Evolutionary conservation across 1,284 basidiomycete genomes (phyloP), one percentile per base, ranked within the genome.

Genomic region (Athelia psychrophila): DNA sequence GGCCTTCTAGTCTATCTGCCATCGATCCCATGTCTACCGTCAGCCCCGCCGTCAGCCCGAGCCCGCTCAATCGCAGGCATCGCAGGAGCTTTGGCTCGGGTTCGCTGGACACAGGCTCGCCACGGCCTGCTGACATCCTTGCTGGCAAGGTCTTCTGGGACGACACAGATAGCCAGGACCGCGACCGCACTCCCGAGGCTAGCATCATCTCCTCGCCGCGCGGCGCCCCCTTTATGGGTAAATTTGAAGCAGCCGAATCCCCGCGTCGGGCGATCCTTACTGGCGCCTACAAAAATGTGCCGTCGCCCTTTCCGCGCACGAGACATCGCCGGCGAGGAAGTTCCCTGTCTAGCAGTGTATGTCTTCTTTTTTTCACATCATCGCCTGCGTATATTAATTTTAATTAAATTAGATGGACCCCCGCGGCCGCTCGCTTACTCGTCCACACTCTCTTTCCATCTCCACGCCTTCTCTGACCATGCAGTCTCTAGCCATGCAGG

Each of bases 11-110:
- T 54, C 68, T 87, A 42, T 80, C 81, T 20, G 77, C 86, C n/a
- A 84, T 91, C 67, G 78, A 90, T 55, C 88, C 88, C 45, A 70
- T 85, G 60, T 87, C 84, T 20, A 90, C 85, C 10, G 75, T 90
- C 62, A 84, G 80, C 54, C 83, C 81, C 2, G 65, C 66, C 40
- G 68, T 72, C 12, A 76, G 77, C 50, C 78, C 80, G 13, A 65
- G 63, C 40, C 69, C 74, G 1, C 68, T 69, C 42, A 56, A 65
- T 54, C 66, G 68, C 49, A 64, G 53, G 50, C 63, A 42, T 16
- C 44, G 44, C 19, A 10, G 20, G 10, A 22, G 23, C 16, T 22
- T 68, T 18, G 20, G n/a, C 38, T 67, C 66, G 32, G 62, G 62
- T 23, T 63, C 67, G 3, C 55, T 52, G 42, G 55, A 61, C 27